Evolutionary conservation across 352 stramenopile species (phyloP).

Genomic region (Thalassiosira livingstoniorum): DNA sequence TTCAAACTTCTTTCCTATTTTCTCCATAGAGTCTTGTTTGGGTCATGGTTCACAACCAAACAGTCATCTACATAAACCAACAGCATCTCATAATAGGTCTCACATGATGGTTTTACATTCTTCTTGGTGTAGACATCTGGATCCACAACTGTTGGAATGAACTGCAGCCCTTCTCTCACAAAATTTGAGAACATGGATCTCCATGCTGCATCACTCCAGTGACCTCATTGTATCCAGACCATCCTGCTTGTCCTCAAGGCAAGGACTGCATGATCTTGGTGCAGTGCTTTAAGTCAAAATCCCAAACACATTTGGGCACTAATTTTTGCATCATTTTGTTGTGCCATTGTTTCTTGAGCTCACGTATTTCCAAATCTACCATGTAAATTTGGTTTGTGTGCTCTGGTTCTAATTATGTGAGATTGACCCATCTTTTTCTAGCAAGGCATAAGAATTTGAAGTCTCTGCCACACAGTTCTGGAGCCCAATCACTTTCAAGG

Average conservation of each 20-base stretch:
- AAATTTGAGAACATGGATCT: slow-evolving; percentile 41
- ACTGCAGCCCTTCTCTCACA: slow-evolving; percentile 52
- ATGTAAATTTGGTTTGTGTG: slow-evolving; percentile 17
- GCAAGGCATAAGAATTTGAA: neutral
- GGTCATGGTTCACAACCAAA: slow-evolving; percentile 34
- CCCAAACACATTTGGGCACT: slow-evolving; percentile 33
- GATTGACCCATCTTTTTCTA: slow-evolving; percentile 1
- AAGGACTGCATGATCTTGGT: slow-evolving; percentile 24
- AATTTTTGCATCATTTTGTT: slow-evolving; percentile 17
- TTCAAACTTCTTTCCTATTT: slow-evolving; percentile 23
- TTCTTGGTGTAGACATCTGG: slow-evolving; percentile 51
- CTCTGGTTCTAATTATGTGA: slow-evolving; percentile 23
- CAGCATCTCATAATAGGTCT: slow-evolving; percentile 58
- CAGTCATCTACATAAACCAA: slow-evolving; percentile 66
- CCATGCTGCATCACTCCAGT: slow-evolving; percentile 43
- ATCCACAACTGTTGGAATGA: slow-evolving; percentile 50
- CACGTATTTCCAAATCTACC: slow-evolving; percentile 38
- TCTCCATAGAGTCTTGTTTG: slow-evolving; percentile 6
- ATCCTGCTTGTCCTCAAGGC: neutral
- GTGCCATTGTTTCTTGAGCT: slow-evolving; percentile 29
- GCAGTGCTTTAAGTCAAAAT: slow-evolving; percentile 21
- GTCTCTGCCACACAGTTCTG: slow-evolving; percentile 4
- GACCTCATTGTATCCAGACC: neutral
- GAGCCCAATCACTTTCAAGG: slow-evolving; percentile 13
- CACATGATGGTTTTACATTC: slow-evolving; percentile 16